Percentiles rank a stretch among this genome's conserved stretches.
phyloP scores from a whole-genome alignment of 208 protist species.

The Angomonas deanei region DNA sequence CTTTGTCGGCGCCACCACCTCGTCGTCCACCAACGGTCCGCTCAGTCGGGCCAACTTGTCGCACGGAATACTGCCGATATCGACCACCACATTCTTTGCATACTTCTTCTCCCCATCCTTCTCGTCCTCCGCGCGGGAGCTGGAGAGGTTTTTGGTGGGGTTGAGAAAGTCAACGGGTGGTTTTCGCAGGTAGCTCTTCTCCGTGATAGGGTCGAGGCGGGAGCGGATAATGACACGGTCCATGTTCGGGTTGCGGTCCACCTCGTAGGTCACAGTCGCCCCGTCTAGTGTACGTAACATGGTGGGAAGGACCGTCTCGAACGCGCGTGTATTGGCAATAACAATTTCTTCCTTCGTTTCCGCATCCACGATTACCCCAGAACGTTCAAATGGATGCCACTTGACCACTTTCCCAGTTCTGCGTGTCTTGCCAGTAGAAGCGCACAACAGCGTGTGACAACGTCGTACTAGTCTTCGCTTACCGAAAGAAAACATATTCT shows the following conservation, averaged over 20 bases:
- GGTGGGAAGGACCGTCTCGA: constrained; percentile 82
- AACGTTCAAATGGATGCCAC: constrained; percentile 81
- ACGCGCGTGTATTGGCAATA: constrained; percentile 75
- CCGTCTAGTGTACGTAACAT: constrained; percentile 57
- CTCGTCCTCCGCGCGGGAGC: background rate
- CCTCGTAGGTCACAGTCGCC: constrained; percentile 52
- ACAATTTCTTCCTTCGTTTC: constrained; percentile 34
- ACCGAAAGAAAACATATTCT: background rate
- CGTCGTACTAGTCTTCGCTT: background rate
- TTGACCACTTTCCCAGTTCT: constrained; percentile 36
- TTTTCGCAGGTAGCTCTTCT: constrained; percentile 44
- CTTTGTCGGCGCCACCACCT: constrained; percentile 44
- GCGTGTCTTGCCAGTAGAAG: constrained; percentile 1
- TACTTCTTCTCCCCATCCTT: constrained; percentile 11
- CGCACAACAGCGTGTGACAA: background rate
- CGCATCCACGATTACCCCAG: constrained; percentile 52
- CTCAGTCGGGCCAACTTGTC: constrained; percentile 43
- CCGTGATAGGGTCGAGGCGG: constrained; percentile 50
- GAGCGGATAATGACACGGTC: constrained; percentile 75
- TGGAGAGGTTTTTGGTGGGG: constrained; percentile 6
- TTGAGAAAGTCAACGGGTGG: constrained; percentile 63
- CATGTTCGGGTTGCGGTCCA: constrained; percentile 14
- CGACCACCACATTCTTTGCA: constrained; percentile 64
- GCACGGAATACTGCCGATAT: constrained; percentile 46
- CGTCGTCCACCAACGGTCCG: constrained; percentile 44